These are phyloP conservation scores for Cryphonectria naterciae DNA, from an alignment of 2,329 filamentous ascomycete genomes.

Conservation along the genomic window DNA sequence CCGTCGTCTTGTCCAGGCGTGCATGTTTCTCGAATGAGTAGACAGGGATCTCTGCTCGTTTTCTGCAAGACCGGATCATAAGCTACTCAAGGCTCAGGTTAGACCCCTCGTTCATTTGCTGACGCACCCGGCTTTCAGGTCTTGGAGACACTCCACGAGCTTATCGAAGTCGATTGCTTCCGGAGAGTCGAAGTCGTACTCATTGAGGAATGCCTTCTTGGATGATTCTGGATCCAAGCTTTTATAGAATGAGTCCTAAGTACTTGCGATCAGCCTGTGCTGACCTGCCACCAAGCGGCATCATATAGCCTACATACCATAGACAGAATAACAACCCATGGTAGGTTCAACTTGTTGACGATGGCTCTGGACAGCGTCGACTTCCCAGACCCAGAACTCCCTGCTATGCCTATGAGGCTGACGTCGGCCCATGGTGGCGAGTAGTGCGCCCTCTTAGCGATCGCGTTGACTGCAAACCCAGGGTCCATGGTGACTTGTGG, in stretches of 20 bases:
- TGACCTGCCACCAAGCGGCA: neutral
- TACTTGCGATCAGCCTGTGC: constrained; percentile 2
- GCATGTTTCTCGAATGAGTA: constrained; percentile 96
- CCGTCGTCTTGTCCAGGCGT: constrained; percentile 76
- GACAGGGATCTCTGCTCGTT: constrained; percentile 86
- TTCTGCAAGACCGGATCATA: constrained; percentile 52
- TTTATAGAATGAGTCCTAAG: constrained; percentile 96
- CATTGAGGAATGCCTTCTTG: constrained; percentile 79
- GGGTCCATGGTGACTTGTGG: constrained; percentile 23
- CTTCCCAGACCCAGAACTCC: constrained; percentile 92
- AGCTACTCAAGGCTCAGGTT: constrained; percentile 6
- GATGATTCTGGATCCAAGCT: constrained; percentile 79
- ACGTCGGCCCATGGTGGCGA: constrained; percentile 95
- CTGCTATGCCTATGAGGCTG: constrained; percentile 94
- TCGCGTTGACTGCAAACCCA: constrained; percentile 42
- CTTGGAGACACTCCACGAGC: constrained; percentile 75
- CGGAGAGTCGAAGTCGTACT: constrained; percentile 95
- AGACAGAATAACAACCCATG: constrained; percentile 96
- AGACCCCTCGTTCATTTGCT: neutral
- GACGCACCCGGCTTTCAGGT: constrained; percentile 87
- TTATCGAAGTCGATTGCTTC: constrained; percentile 94
- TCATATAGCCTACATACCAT: constrained; percentile 70
- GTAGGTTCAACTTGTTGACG: constrained; percentile 84
- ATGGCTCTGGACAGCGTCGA: constrained; percentile 93
- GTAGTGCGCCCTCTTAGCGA: constrained; percentile 72